phyloP scores from a whole-genome alignment of 2,329 filamentous ascomycete genomes.

The Phyllosticta citrichinensis region DNA sequence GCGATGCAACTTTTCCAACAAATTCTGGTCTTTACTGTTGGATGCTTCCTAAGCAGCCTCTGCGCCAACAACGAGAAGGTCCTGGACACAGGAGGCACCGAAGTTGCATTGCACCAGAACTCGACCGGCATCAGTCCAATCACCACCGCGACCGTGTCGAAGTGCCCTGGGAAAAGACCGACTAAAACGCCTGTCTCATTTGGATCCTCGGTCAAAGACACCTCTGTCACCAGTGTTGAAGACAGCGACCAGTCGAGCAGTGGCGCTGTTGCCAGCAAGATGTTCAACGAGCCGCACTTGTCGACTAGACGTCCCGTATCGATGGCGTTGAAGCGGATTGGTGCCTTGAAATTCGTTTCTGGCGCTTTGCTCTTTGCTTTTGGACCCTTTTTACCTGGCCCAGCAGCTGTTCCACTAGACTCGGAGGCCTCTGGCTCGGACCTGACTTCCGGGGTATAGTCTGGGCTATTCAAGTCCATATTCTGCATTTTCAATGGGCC shows the following conservation, averaged over 20 bases:
- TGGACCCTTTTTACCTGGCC: too few relatives aligned
- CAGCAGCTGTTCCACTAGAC: neutral
- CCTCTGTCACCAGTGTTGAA: slow-evolving; percentile 42
- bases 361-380: too few relatives aligned
- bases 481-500: neutral
- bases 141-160: neutral
- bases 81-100: neutral
- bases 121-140: neutral
- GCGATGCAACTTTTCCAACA: neutral
- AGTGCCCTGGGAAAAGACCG: neutral
- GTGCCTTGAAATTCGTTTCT: slow-evolving; percentile 11
- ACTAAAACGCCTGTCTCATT: slow-evolving; percentile 5
- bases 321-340: slow-evolving; percentile 43
- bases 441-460: slow-evolving; percentile 27
- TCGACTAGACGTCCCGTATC: slow-evolving; percentile 43
- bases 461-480: slow-evolving; percentile 30
- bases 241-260: slow-evolving; percentile 36
- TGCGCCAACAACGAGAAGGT: neutral
- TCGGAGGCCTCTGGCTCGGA: neutral
- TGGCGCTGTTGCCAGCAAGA: slow-evolving; percentile 37
- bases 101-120: neutral
- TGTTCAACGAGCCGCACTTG: slow-evolving; percentile 34
- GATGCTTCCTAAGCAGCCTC: neutral
- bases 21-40: neutral
- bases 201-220: slow-evolving; percentile 26